phyloP scores from a whole-genome alignment of 1,139 yeast species.

The Suhomyces kunorum region DNA sequence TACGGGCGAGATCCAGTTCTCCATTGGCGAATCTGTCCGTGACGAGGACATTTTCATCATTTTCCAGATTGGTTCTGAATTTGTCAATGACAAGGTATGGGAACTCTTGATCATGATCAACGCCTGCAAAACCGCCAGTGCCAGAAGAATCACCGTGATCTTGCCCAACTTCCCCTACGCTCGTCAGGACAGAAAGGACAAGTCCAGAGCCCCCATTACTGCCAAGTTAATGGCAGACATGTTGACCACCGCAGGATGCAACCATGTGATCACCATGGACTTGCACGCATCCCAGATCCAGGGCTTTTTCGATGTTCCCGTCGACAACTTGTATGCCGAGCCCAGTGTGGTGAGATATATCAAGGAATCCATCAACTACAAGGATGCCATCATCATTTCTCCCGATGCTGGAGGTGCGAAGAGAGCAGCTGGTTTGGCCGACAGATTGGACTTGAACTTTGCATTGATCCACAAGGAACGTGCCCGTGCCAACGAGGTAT shows the following conservation, averaged over 20 bases:
- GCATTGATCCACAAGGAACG: constrained; percentile 97
- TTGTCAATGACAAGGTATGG: constrained; percentile 83
- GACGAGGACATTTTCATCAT: constrained; percentile 94
- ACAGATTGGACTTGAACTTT: constrained; percentile 85
- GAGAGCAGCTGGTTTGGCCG: constrained; percentile 95
- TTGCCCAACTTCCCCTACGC: constrained; percentile 97
- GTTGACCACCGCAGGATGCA: constrained; percentile 94
- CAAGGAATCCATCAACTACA: constrained; percentile 65
- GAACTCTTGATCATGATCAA: constrained; percentile 89
- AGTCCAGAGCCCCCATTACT: constrained; percentile 94
- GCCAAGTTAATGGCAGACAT: constrained; percentile 95
- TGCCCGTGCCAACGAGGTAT: constrained; percentile 91
- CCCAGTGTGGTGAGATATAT: constrained; percentile 91
- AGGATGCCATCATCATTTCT: constrained; percentile 76
- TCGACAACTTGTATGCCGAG: constrained; percentile 93
- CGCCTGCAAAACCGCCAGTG: constrained; percentile 95
- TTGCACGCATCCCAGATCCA: constrained; percentile 97
- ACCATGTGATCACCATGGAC: constrained; percentile 97
- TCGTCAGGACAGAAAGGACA: constrained; percentile 95
- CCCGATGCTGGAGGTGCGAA: constrained; percentile 99
- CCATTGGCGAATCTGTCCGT: constrained; percentile 92
- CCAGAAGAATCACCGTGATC: constrained; percentile 92
- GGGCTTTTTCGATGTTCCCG: constrained; percentile 95
- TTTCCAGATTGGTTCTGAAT: constrained; percentile 85
- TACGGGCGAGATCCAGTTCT: constrained; percentile 47